Evolutionary conservation across 176 grass and related monocot species (phyloP), one percentile per base, ranked within the genome.

Genomic region (Ampelocalamus luodianensis): DNA sequence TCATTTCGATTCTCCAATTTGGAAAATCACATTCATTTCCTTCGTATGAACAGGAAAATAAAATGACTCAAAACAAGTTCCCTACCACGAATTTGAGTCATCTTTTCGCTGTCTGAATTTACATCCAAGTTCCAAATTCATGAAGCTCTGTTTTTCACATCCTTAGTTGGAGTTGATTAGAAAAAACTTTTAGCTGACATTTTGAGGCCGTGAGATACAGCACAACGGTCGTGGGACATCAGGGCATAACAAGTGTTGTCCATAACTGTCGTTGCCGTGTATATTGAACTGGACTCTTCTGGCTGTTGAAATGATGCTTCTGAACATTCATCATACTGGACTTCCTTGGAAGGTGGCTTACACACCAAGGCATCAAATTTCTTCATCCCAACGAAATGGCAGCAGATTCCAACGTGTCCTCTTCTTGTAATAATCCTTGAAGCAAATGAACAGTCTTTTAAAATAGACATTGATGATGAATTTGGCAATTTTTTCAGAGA

Each of bases 221-320:
- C 44, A 49, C 26, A 49, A 23, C 37, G 22, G 68, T 24, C 68
- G 40, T 45, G 68, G 3, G 32, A 64, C 61, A 16, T 13, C 26
- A 64, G 26, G 5, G 23, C 24, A 5, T 50, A 82, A 58, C 36
- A 51, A 10, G 32, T 81, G 68, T n/a, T 61, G 15, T 76, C 17
- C 48, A 0, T 22, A 29, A 55, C 59, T 50, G 48, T 40, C 34
- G 14, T 49, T 20, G 39, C 16, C n/a, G 54, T 53, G 65, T 72
- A 18, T 40, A 18, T 22, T 74, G 76, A 73, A 68, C 20, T 9
- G 29, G 48, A 74, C 46, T 16, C 74, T 68, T 71, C 17, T 73
- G 79, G 40, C 69, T 10, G 87, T 61, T 74, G 82, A 85, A 61
- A 46, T 34, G 10, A 54, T 23, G 32, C 43, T 36, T 85, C 18